These are phyloP conservation scores for Calonectria pseudoturangicola DNA, from an alignment of 2,329 filamentous ascomycete species.

Conservation along the genomic window DNA sequence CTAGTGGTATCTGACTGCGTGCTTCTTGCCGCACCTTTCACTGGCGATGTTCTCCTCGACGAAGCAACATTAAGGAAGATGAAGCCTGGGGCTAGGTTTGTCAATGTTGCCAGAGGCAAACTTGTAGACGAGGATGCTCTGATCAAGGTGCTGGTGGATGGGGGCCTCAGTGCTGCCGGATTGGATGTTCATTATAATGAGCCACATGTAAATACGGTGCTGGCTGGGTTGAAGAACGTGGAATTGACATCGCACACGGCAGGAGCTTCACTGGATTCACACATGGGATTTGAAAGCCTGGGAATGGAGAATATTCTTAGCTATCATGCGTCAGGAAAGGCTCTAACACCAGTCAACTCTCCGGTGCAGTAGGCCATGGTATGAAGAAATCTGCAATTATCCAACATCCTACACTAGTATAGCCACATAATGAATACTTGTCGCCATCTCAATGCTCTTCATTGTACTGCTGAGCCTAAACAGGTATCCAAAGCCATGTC, in stretches of 20 bases:
- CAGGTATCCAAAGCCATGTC: too few relatives aligned
- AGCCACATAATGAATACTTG: too few relatives aligned
- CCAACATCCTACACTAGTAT: background rate
- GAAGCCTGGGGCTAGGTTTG: slow-evolving; percentile 81
- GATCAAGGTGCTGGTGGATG: slow-evolving; percentile 77
- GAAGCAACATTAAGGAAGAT: slow-evolving; percentile 79
- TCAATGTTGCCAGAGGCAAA: slow-evolving; percentile 83
- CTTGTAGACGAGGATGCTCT: slow-evolving; percentile 83
- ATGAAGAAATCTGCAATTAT: background rate
- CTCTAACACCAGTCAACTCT: slow-evolving; percentile 49
- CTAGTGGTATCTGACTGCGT: slow-evolving; percentile 52
- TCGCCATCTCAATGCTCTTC: too few relatives aligned
- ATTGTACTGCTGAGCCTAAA: too few relatives aligned
- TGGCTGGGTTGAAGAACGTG: slow-evolving; percentile 52
- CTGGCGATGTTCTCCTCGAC: slow-evolving; percentile 51
- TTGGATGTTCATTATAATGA: slow-evolving; percentile 85
- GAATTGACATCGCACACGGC: slow-evolving; percentile 52
- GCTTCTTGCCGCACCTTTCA: slow-evolving; percentile 50
- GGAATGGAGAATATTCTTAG: slow-evolving; percentile 52
- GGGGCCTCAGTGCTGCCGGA: slow-evolving; percentile 76
- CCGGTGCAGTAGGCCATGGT: background rate
- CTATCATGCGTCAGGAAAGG: slow-evolving; percentile 48
- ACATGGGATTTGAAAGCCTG: slow-evolving; percentile 51
- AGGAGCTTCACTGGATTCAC: slow-evolving; percentile 51
- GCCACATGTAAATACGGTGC: slow-evolving; percentile 63